These are phyloP conservation scores for Syzygium malaccense DNA, from an alignment of 441 rosid species.

Conservation along the genomic window DNA sequence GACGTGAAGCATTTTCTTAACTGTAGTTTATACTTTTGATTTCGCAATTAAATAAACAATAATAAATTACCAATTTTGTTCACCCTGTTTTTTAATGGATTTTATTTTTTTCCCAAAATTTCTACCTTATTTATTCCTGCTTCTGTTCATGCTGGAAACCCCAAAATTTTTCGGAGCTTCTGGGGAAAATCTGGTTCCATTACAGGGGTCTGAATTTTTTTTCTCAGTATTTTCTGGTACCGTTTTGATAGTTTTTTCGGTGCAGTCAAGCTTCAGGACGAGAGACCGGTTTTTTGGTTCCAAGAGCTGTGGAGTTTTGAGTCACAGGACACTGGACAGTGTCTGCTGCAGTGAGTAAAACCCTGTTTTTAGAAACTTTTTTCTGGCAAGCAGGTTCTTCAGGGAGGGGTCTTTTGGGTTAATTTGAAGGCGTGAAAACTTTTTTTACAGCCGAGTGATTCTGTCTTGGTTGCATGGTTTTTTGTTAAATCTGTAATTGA, in stretches of 20 bases:
- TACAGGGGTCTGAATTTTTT: background rate
- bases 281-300: background rate
- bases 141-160: constrained; percentile 39
- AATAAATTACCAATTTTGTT: constrained; percentile 32
- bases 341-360: background rate
- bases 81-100: constrained; percentile 11
- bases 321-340: background rate
- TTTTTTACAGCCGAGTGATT: background rate
- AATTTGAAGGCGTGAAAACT: background rate
- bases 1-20: constrained; percentile 82
- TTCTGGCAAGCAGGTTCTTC: background rate
- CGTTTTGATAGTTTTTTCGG: background rate
- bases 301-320: background rate
- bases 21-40: constrained; percentile 59
- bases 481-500: background rate
- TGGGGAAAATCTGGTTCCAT: background rate
- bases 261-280: background rate
- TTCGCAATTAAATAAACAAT: constrained; percentile 39
- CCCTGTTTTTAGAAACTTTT: background rate
- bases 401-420: background rate
- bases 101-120: constrained; percentile 13
- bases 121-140: constrained; percentile 45
- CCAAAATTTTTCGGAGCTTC: constrained; percentile 29
- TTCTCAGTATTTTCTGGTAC: background rate
- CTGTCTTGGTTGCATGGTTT: background rate